Percentiles rank a stretch among this genome's conserved stretches.
These are phyloP conservation scores for Verticillium isaacii DNA, from an alignment of 2,329 filamentous ascomycete species.

Conservation along the genomic window DNA sequence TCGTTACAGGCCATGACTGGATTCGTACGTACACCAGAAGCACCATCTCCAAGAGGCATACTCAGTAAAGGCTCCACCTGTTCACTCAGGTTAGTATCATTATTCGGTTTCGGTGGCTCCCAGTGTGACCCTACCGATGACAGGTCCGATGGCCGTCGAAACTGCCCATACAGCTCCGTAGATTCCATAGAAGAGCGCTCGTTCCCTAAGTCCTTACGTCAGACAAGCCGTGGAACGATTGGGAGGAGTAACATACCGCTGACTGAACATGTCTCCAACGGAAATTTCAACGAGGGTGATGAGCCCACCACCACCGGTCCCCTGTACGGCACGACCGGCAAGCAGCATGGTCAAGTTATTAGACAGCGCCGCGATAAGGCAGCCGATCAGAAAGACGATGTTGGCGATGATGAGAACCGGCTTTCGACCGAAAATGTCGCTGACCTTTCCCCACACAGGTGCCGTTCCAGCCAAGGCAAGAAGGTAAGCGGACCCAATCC, in stretches of 20 bases:
- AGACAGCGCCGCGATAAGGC: constrained; percentile 38
- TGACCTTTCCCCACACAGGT: constrained; percentile 63
- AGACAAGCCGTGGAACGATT: background rate
- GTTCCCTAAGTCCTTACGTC: constrained; percentile 6
- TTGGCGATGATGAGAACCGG: constrained; percentile 43
- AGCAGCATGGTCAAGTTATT: constrained; percentile 19
- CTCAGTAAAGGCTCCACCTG: constrained; percentile 46
- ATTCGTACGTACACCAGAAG: constrained; percentile 26
- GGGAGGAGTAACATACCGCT: constrained; percentile 9
- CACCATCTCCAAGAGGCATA: constrained; percentile 52
- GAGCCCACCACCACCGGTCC: constrained; percentile 29
- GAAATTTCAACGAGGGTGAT: constrained; percentile 29
- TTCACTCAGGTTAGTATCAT: background rate
- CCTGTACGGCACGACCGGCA: constrained; percentile 24
- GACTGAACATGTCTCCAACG: constrained; percentile 30
- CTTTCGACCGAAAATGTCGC: constrained; percentile 55
- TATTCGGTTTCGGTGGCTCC: background rate
- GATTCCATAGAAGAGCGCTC: constrained; percentile 44
- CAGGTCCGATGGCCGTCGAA: constrained; percentile 48
- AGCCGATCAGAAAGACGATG: constrained; percentile 47
- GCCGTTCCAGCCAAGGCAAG: constrained; percentile 62
- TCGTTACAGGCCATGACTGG: too few species aligned
- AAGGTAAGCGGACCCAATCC: constrained; percentile 71
- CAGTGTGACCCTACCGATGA: constrained; percentile 35
- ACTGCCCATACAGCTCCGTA: constrained; percentile 53